Conservation (phyloP, 441 rosid genomes). For the Capsella rubella region DNA sequence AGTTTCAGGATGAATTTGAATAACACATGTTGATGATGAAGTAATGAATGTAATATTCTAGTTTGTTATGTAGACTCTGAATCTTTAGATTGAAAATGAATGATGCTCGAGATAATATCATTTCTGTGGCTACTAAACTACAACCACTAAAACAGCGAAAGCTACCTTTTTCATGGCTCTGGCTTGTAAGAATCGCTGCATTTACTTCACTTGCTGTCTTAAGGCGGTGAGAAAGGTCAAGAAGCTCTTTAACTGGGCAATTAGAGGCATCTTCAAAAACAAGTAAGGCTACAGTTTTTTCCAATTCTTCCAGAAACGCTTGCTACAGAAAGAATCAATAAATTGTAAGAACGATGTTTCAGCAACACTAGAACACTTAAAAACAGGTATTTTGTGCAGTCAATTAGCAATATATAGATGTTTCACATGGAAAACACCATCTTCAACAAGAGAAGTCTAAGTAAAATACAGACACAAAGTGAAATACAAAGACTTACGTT, state of each 20-base stretch:
- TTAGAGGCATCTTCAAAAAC: conserved; percentile 89
- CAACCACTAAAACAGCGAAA: conserved; percentile 15
- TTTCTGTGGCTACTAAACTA: background rate
- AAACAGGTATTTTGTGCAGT: background rate
- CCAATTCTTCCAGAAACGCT: conserved; percentile 92
- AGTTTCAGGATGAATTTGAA: background rate
- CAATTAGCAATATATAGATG: conserved; percentile 22
- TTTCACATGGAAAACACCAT: background rate
- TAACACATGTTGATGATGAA: conserved; percentile 12
- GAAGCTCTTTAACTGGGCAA: conserved; percentile 89
- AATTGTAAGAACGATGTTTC: background rate
- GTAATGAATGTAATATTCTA: conserved; percentile 1
- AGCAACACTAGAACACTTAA: conserved; percentile 5
- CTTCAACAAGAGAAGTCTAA: conserved; percentile 18
- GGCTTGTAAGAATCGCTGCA: conserved; percentile 97
- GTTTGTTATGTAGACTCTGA: conserved; percentile 9
- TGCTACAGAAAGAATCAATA: conserved; percentile 54
- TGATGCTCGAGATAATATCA: background rate
- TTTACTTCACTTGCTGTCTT: conserved; percentile 97
- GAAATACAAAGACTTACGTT: conserved; percentile 55
- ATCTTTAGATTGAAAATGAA: background rate
- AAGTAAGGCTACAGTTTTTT: conserved; percentile 86
- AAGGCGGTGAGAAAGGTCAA: conserved; percentile 86
- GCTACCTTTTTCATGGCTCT: conserved; percentile 94
- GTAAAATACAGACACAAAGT: conserved; percentile 4